Evolutionary conservation across 1,284 basidiomycete species (phyloP).

Genomic region (Rhodotorula sp.): DNA sequence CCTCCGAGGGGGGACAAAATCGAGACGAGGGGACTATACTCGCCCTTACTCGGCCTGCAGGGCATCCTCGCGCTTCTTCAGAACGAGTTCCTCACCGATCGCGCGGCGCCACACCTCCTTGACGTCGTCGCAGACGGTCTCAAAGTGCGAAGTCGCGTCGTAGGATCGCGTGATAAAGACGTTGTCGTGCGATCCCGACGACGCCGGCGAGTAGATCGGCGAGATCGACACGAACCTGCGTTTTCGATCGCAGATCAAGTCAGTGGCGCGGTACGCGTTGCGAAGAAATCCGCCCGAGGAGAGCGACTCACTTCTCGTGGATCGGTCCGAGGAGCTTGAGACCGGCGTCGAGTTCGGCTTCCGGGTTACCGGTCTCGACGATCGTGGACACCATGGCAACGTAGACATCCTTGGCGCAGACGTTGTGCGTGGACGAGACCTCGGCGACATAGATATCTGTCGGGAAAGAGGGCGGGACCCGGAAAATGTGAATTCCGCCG

Average conservation of each 20-base stretch:
- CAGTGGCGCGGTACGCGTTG: neutral
- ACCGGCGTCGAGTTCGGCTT: constrained; percentile 87
- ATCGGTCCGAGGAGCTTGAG: constrained; percentile 89
- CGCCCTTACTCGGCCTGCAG: constrained; percentile 25
- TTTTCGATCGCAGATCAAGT: neutral
- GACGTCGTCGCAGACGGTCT: constrained; percentile 73
- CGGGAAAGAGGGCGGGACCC: too few relatives aligned
- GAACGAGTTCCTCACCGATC: constrained; percentile 67
- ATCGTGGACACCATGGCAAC: constrained; percentile 98
- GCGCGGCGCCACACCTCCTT: constrained; percentile 88
- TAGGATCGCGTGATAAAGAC: constrained; percentile 97
- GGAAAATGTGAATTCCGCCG: too few relatives aligned
- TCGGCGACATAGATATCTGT: constrained; percentile 99
- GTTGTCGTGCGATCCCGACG: constrained; percentile 67
- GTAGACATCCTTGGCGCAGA: constrained; percentile 91
- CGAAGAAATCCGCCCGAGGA: neutral
- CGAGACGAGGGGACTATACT: neutral
- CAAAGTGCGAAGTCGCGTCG: constrained; percentile 98
- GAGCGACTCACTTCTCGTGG: constrained; percentile 76
- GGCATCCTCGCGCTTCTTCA: constrained; percentile 66
- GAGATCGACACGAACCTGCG: constrained; percentile 83
- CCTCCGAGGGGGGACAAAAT: neutral
- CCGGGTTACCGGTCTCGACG: constrained; percentile 91
- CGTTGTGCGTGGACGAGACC: constrained; percentile 95
- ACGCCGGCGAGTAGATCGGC: constrained; percentile 84